Evolutionary conservation across 108 stramenopile genomes (phyloP).

Genomic region (Epipyxis sp.): DNA sequence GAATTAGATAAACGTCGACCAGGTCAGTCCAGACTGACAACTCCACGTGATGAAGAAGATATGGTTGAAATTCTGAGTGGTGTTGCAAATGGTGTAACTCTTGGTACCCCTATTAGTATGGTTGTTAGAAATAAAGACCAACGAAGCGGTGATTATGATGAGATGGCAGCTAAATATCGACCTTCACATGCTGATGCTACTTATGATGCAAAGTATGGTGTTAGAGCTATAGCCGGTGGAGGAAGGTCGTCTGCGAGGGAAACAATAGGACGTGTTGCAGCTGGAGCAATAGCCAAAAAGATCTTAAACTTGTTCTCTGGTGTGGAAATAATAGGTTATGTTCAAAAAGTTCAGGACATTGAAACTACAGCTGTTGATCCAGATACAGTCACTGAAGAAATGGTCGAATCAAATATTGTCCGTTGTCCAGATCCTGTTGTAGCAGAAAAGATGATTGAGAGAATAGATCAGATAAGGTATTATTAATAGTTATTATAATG

Average conservation of each 20-base stretch:
- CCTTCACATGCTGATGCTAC: constrained; percentile 96
- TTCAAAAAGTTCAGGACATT: constrained; percentile 51
- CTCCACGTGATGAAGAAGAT: constrained; percentile 93
- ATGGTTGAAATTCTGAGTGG: constrained; percentile 88
- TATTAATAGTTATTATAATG: neutral
- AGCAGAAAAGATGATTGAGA: constrained; percentile 80
- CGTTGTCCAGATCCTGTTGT: constrained; percentile 78
- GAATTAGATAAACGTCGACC: constrained; percentile 92
- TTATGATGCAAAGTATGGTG: constrained; percentile 97
- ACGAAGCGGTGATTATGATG: constrained; percentile 70
- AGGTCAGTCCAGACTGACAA: constrained; percentile 87
- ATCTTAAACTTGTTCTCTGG: constrained; percentile 74
- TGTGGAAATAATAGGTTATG: constrained; percentile 88
- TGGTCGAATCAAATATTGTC: constrained; percentile 86
- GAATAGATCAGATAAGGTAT: constrained; percentile 78
- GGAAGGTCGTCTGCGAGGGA: constrained; percentile 91
- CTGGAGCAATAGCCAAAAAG: constrained; percentile 86
- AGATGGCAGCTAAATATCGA: constrained; percentile 91
- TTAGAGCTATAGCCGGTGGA: constrained; percentile 92
- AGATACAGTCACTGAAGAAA: neutral
- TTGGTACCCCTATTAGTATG: constrained; percentile 98
- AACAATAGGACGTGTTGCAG: constrained; percentile 98
- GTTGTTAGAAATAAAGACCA: constrained; percentile 90
- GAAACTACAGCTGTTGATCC: neutral
- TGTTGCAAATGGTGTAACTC: constrained; percentile 70